Percentiles rank a stretch among this genome's conserved stretches.
These are phyloP conservation scores for Chrysoporthe austroafricana DNA, from an alignment of 2,329 filamentous ascomycete species.

Conservation along the genomic window DNA sequence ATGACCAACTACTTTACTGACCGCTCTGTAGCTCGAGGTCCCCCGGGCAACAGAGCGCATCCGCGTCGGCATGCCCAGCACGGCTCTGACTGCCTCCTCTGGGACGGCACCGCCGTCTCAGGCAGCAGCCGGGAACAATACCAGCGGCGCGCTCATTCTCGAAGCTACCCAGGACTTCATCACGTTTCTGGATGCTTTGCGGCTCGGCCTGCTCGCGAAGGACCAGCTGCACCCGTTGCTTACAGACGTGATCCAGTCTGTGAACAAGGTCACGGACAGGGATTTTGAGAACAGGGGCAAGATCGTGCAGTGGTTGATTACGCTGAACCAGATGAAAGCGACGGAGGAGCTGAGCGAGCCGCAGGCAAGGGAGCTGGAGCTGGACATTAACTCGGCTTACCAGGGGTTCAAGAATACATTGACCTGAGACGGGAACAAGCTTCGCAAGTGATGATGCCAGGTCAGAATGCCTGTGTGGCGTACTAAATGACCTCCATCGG, in stretches of 20 bases:
- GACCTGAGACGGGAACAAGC: slow-evolving; percentile 44
- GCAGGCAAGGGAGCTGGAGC: slow-evolving; percentile 84
- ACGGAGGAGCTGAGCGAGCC: slow-evolving; percentile 87
- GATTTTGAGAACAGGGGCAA: slow-evolving; percentile 96
- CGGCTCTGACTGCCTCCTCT: slow-evolving; percentile 63
- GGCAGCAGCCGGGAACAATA: slow-evolving; percentile 40
- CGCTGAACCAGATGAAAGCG: slow-evolving; percentile 96
- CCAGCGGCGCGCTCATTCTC: slow-evolving; percentile 71
- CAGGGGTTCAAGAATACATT: slow-evolving; percentile 88
- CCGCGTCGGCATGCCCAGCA: slow-evolving; percentile 89
- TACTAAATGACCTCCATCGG: too few relatives aligned
- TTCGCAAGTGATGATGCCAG: too few relatives aligned
- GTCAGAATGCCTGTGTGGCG: neutral
- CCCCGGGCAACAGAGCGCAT: slow-evolving; percentile 92
- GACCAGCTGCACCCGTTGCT: slow-evolving; percentile 95
- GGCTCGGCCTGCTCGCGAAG: slow-evolving; percentile 89
- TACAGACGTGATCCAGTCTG: slow-evolving; percentile 93
- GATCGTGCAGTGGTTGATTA: slow-evolving; percentile 98
- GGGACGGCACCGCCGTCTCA: slow-evolving; percentile 48
- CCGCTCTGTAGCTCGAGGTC: slow-evolving; percentile 77
- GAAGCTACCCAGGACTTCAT: slow-evolving; percentile 98
- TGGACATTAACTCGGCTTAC: slow-evolving; percentile 94
- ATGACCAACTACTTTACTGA: slow-evolving; percentile 1
- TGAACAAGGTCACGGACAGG: slow-evolving; percentile 93
- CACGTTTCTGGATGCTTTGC: slow-evolving; percentile 93